phyloP scores from a whole-genome alignment of 2,329 filamentous ascomycete genomes.

The Verticillium albo-atrum region DNA sequence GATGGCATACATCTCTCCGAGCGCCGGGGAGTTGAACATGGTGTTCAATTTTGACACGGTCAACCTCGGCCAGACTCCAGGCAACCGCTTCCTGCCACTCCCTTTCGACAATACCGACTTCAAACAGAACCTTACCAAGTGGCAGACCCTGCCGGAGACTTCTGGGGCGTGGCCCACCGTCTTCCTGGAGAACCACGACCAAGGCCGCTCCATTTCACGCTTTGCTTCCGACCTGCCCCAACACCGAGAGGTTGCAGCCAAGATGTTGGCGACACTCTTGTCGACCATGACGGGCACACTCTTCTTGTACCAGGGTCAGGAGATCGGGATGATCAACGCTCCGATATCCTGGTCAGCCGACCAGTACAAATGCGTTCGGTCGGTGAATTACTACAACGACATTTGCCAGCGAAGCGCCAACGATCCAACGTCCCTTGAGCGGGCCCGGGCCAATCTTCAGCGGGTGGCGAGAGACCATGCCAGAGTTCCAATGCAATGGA shows the following conservation, averaged over 20 bases:
- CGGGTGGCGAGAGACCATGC: conserved; percentile 53
- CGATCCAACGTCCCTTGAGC: conserved; percentile 30
- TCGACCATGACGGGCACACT: conserved; percentile 52
- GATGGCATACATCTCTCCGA: conserved; percentile 47
- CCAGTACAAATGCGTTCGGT: conserved; percentile 34
- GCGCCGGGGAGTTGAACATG: conserved; percentile 55
- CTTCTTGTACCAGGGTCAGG: conserved; percentile 65
- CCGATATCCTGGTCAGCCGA: conserved; percentile 41
- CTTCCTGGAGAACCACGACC: conserved; percentile 64
- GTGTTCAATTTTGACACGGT: conserved; percentile 59
- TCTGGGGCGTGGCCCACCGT: conserved; percentile 53
- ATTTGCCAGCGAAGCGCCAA: conserved; percentile 38
- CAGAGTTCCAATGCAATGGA: conserved; percentile 65
- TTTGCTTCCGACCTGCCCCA: conserved; percentile 46
- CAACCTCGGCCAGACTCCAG: conserved; percentile 36
- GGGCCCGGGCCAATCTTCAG: conserved; percentile 23
- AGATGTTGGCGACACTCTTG: conserved; percentile 54
- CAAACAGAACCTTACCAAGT: not conserved
- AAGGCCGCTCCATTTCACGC: conserved; percentile 52
- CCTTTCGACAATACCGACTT: not conserved
- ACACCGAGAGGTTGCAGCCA: conserved; percentile 44
- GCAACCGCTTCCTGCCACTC: not conserved
- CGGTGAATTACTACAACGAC: conserved; percentile 45
- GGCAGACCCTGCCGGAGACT: not conserved
- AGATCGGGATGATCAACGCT: conserved; percentile 60